A percentile compares a stretch with the other conserved stretches of the same genome.
These are phyloP conservation scores for Mikania micrantha DNA, from an alignment of 129 eudicot genomes.

Conservation along the genomic window DNA sequence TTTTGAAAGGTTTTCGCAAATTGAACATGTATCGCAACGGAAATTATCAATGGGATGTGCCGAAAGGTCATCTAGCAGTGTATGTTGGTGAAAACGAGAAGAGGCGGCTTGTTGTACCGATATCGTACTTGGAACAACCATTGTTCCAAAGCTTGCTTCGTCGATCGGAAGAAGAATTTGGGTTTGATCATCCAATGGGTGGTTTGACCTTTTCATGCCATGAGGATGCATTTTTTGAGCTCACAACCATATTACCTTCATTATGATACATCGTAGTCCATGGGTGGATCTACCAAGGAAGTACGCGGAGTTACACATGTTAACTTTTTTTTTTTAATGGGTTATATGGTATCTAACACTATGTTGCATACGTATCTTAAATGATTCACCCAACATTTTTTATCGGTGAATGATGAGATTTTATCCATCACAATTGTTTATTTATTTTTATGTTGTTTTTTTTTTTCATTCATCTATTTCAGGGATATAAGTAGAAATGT, in stretches of 20 bases:
- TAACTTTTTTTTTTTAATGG: not conserved
- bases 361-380: not conserved
- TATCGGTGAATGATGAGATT: not conserved
- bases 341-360: not conserved
- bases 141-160: not conserved
- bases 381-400: not conserved
- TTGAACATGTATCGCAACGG: not conserved
- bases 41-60: not conserved
- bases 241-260: not conserved
- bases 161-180: not conserved
- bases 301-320: not conserved
- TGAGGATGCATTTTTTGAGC: not conserved
- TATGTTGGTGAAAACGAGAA: constrained; percentile 1
- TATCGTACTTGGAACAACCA: not conserved
- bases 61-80: constrained; percentile 4
- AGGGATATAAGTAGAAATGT: not conserved
- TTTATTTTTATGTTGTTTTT: not conserved
- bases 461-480: not conserved
- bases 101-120: not conserved
- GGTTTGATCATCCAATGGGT: not conserved
- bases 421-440: not conserved
- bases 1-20: not conserved
- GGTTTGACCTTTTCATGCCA: not conserved
- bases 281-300: not conserved
- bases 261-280: not conserved